Base-by-base conservation (phyloP, 192 early-diverging fungal species). In the Bifiguratus adelaidae region DNA sequence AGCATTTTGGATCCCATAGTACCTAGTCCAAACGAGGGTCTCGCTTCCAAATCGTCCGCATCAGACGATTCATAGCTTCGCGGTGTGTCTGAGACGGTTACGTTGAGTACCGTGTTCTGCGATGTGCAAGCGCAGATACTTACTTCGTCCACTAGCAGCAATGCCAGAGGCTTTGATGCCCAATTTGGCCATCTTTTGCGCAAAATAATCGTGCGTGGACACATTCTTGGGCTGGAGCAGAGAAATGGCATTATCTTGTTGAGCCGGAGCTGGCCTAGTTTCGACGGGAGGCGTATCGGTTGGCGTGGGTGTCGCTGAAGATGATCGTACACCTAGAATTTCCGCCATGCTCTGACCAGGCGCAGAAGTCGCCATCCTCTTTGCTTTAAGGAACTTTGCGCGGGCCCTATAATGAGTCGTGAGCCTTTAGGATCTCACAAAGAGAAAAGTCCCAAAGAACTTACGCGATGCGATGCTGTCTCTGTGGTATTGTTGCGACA, bases 291-390 rank as follows among this genome's bases (percentile, higher is more conserved):
- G 16, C 12, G 37, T 38, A 4, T 4, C n/a, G 4, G 37, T 4
- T 7, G 22, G 3, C 6, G 12, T 12, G 7, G 37, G 12, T 4
- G 37, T 12, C 7, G 7, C 22, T 7, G 37, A 38, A 18, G 11
- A 21, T 11, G 74, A 60, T 48, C 69, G 68, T 44, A 77, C 65
- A 26, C 75, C 75, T 26, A 77, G 30, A 53, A 77, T 77, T 32
- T 73, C 65, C 37, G 71, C 71, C 26, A 77, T 35, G 16, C 69
- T 55, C 6, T 68, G 63, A 25, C 46, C 24, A 36, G 70, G 58
- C 30, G 68, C 53, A 20, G 61, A 28, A 3, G 66, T 60, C 4
- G 75, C 68, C 42, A 69, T 55, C 27, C 62, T 33, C 30, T 73
- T 77, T 52, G 53, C 67, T 65, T 36, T 45, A 26, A 53, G 61